These are phyloP conservation scores for Scutellaria galericulata DNA, from an alignment of 257 asterid species.

Conservation along the genomic window DNA sequence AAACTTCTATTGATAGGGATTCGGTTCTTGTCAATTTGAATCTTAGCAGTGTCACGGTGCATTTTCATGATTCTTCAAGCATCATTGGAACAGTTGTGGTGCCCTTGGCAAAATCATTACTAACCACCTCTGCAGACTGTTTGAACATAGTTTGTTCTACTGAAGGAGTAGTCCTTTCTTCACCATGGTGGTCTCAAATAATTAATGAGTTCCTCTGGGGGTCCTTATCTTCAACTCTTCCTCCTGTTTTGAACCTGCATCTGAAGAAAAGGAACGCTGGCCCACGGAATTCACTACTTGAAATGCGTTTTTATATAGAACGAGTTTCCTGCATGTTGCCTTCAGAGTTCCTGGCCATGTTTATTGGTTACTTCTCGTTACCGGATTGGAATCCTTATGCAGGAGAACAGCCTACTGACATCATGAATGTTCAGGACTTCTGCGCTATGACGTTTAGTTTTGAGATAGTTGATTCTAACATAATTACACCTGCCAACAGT, in stretches of 20 bases:
- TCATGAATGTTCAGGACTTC: slow-evolving; percentile 47
- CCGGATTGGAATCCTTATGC: slow-evolving; percentile 66
- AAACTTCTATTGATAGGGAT: slow-evolving; percentile 36
- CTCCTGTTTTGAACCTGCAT: slow-evolving; percentile 69
- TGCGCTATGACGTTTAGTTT: slow-evolving; percentile 47
- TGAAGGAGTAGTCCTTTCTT: slow-evolving; percentile 73
- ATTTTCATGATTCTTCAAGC: slow-evolving; percentile 87
- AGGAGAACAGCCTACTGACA: slow-evolving; percentile 47
- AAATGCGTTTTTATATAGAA: slow-evolving; percentile 61
- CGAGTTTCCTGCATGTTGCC: slow-evolving; percentile 80
- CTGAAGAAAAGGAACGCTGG: slow-evolving; percentile 55
- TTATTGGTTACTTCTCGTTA: slow-evolving; percentile 78
- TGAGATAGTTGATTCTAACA: slow-evolving; percentile 66
- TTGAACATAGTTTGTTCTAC: slow-evolving; percentile 68
- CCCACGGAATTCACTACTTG: slow-evolving; percentile 47
- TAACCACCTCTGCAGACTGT: slow-evolving; percentile 51
- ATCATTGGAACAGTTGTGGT: slow-evolving; percentile 65
- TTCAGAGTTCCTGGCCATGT: slow-evolving; percentile 73
- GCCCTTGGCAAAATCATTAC: slow-evolving; percentile 55
- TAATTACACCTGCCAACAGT: slow-evolving; percentile 60
- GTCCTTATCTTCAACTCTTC: slow-evolving; percentile 56
- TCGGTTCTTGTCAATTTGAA: slow-evolving; percentile 50
- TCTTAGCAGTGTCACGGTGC: slow-evolving; percentile 54
- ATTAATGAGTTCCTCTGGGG: slow-evolving; percentile 75
- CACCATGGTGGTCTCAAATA: slow-evolving; percentile 64